Conservation (phyloP, 2,329 filamentous ascomycete species). For the Curvularia eragrostidis region DNA sequence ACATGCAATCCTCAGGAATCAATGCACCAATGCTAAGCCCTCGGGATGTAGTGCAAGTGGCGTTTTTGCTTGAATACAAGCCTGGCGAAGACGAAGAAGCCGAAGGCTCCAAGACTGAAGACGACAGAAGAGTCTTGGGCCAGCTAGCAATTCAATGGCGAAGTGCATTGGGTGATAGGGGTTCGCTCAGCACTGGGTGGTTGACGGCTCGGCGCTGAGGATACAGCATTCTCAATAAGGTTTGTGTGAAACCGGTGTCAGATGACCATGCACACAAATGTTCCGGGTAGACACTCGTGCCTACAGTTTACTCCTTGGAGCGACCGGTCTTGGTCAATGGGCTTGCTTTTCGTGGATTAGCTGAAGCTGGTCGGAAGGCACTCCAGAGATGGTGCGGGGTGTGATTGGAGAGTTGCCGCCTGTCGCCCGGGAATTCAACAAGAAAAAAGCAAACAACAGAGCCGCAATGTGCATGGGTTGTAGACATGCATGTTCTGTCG, state of each 20-base stretch:
- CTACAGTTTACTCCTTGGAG: constrained; percentile 14
- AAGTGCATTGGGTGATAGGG: constrained; percentile 86
- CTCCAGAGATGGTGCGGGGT: neutral
- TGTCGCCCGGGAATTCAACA: constrained; percentile 1
- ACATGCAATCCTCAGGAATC: constrained; percentile 49
- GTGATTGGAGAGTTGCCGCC: constrained; percentile 5
- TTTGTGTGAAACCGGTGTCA: constrained; percentile 5
- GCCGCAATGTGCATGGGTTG: neutral
- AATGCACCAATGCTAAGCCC: constrained; percentile 61
- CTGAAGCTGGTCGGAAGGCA: constrained; percentile 6
- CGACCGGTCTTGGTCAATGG: constrained; percentile 3
- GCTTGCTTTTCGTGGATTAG: constrained; percentile 4
- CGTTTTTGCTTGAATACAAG: constrained; percentile 66
- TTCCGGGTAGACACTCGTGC: constrained; percentile 12
- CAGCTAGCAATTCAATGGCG: constrained; percentile 88
- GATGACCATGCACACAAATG: neutral
- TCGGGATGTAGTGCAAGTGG: constrained; percentile 70
- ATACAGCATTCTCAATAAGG: constrained; percentile 7
- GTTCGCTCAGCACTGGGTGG: constrained; percentile 86
- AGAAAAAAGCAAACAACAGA: constrained; percentile 3
- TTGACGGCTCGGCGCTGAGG: constrained; percentile 55
- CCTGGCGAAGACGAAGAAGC: constrained; percentile 55
- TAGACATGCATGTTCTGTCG: neutral
- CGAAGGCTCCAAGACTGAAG: constrained; percentile 39
- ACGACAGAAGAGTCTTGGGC: constrained; percentile 70